These are phyloP conservation scores for Fistulifera pelliculosa DNA, from an alignment of 108 stramenopile genomes.

Conservation along the genomic window DNA sequence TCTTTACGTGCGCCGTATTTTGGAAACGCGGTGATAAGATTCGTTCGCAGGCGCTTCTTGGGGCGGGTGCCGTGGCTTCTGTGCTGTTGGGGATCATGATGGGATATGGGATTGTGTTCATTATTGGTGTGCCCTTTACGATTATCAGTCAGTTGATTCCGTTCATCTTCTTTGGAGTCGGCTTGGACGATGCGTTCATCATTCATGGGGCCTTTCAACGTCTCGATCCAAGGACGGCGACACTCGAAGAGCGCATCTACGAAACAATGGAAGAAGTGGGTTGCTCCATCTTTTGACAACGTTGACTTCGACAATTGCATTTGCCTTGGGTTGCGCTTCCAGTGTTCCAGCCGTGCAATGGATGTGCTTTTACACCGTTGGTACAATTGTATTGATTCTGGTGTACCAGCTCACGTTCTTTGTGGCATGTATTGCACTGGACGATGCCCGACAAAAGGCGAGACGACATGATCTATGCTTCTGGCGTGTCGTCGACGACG, in stretches of 20 bases:
- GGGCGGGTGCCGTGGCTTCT: conserved; percentile 10
- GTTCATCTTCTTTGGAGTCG: conserved; percentile 25
- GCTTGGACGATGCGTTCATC: conserved; percentile 22
- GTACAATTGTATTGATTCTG: too few relatives aligned
- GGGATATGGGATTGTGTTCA: conserved; percentile 15
- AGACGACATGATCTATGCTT: too few relatives aligned
- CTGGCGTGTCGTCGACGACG: too few relatives aligned
- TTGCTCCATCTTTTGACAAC: conserved; percentile 25
- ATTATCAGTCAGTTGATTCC: conserved; percentile 19
- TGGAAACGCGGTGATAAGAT: conserved; percentile 10
- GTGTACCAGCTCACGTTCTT: too few relatives aligned
- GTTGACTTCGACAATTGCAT: conserved; percentile 15
- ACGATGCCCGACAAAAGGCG: too few relatives aligned
- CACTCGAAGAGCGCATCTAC: conserved; percentile 12
- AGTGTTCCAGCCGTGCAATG: too few relatives aligned
- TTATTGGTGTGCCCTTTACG: conserved; percentile 17
- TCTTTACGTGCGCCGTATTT: conserved; percentile 13
- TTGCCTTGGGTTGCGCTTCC: conserved; percentile 26
- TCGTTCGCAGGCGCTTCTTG: conserved; percentile 7
- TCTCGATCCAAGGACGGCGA: conserved; percentile 1
- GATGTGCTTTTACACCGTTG: too few relatives aligned
- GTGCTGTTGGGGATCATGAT: conserved; percentile 16
- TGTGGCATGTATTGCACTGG: too few relatives aligned
- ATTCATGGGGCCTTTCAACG: conserved; percentile 11
- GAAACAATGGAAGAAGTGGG: conserved; percentile 20